phyloP scores from a whole-genome alignment of 257 asterid genomes.

The Catharanthus roseus region DNA sequence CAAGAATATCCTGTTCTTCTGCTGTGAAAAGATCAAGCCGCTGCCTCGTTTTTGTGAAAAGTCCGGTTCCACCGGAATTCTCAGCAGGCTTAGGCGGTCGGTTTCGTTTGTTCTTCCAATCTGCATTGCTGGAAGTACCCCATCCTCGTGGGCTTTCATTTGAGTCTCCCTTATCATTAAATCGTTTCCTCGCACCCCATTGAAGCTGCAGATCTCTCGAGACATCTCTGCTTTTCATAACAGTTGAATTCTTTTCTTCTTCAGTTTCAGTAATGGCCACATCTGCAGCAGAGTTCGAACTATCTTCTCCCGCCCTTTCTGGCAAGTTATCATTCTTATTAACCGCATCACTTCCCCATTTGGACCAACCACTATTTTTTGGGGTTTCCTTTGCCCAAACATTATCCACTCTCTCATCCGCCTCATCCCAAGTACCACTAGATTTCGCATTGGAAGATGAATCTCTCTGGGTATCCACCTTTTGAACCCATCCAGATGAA shows the following conservation, averaged over 20 bases:
- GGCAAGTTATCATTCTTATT: neutral
- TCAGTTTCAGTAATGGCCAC: neutral
- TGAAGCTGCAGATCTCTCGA: slow-evolving; percentile 17
- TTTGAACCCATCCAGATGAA: slow-evolving; percentile 30
- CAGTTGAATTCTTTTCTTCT: slow-evolving; percentile 2
- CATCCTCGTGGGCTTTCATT: slow-evolving; percentile 45
- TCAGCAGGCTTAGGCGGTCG: slow-evolving; percentile 45
- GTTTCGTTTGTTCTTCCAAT: slow-evolving; percentile 43
- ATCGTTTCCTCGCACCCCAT: slow-evolving; percentile 24
- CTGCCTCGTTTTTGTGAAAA: slow-evolving; percentile 55
- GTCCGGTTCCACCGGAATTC: slow-evolving; percentile 36
- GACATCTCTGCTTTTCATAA: neutral
- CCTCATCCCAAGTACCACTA: neutral
- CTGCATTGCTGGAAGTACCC: slow-evolving; percentile 53
- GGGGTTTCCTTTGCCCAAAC: neutral
- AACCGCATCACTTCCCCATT: slow-evolving; percentile 6
- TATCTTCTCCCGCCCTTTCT: neutral
- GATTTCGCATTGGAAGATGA: neutral
- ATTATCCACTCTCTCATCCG: slow-evolving; percentile 3
- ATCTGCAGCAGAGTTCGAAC: neutral
- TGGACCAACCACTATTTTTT: slow-evolving; percentile 5
- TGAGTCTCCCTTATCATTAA: slow-evolving; percentile 17
- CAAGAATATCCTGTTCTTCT: slow-evolving; percentile 80
- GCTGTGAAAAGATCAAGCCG: slow-evolving; percentile 63
- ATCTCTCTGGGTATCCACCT: neutral